phyloP scores from a whole-genome alignment of 1,284 basidiomycete genomes.

The Apiotrichum siamense region DNA sequence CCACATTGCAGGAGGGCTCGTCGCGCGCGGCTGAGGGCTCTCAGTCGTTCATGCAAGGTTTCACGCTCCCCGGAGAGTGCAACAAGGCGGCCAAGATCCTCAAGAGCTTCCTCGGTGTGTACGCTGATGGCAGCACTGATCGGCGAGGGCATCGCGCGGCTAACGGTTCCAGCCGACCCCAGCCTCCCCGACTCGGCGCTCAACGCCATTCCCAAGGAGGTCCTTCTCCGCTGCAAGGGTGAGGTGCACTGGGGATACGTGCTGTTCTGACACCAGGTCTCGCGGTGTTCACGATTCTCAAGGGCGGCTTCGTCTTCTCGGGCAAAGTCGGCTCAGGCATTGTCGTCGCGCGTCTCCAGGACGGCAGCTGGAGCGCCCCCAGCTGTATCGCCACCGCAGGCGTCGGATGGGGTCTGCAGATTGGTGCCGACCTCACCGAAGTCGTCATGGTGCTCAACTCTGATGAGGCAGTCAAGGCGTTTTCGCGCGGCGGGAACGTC shows the following conservation, averaged over 20 bases:
- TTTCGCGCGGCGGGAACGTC: constrained; percentile 90
- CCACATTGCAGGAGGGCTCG: constrained; percentile 31
- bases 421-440: constrained; percentile 64
- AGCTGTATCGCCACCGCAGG: constrained; percentile 92
- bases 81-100: constrained; percentile 89
- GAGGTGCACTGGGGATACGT: constrained; percentile 18
- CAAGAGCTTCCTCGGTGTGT: constrained; percentile 75
- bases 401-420: constrained; percentile 94
- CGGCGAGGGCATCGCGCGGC: neutral
- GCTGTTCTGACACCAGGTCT: constrained; percentile 56
- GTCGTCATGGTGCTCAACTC: constrained; percentile 86
- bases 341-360: constrained; percentile 87
- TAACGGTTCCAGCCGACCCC: constrained; percentile 65
- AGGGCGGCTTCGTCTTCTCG: constrained; percentile 90
- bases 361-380: constrained; percentile 95
- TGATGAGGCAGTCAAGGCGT: constrained; percentile 90
- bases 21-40: constrained; percentile 37
- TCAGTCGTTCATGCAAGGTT: constrained; percentile 65
- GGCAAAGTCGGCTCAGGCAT: constrained; percentile 92
- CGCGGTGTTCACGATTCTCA: constrained; percentile 88
- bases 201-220: constrained; percentile 90
- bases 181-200: constrained; percentile 81
- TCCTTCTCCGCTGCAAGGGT: constrained; percentile 84
- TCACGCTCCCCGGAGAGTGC: constrained; percentile 77
- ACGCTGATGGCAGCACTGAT: neutral